phyloP scores from a whole-genome alignment of 176 grass and related monocot species.

The Typha latifolia region DNA sequence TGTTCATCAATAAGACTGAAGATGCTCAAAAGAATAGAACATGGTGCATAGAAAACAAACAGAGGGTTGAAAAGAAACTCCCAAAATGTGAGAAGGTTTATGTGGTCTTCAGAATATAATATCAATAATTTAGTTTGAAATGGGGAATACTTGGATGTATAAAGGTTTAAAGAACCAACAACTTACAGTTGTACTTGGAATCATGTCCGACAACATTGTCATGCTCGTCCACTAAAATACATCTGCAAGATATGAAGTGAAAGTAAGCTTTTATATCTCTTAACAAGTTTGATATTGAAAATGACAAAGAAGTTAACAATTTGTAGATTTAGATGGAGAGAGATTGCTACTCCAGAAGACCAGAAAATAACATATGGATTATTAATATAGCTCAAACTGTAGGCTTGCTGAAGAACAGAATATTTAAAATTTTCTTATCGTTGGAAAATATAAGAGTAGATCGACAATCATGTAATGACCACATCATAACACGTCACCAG shows the following conservation, averaged over 20 bases:
- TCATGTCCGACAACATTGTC: slow-evolving; percentile 94
- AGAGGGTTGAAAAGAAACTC: too few relatives aligned
- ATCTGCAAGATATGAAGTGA: slow-evolving; percentile 39
- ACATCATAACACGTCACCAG: background rate
- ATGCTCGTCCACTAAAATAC: slow-evolving; percentile 90
- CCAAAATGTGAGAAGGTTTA: too few relatives aligned
- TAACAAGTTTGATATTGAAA: background rate
- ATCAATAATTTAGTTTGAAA: background rate
- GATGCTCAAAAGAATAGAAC: too few relatives aligned
- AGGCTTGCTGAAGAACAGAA: background rate
- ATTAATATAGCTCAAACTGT: background rate
- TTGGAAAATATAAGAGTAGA: background rate
- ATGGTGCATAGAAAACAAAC: too few relatives aligned
- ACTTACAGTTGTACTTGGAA: slow-evolving; percentile 91
- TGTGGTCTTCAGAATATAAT: too few relatives aligned
- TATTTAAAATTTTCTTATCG: background rate
- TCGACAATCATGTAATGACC: background rate
- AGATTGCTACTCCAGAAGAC: too few relatives aligned
- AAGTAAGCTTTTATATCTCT: slow-evolving; percentile 5
- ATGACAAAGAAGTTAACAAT: background rate
- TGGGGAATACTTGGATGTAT: background rate
- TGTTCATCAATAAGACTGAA: too few relatives aligned
- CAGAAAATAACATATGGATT: background rate
- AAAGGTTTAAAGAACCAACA: background rate
- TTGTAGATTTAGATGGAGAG: too few relatives aligned